Evolutionary conservation across 495 filamentous ascomycete species (phyloP).

Genomic region (Penicillium paxilli): DNA sequence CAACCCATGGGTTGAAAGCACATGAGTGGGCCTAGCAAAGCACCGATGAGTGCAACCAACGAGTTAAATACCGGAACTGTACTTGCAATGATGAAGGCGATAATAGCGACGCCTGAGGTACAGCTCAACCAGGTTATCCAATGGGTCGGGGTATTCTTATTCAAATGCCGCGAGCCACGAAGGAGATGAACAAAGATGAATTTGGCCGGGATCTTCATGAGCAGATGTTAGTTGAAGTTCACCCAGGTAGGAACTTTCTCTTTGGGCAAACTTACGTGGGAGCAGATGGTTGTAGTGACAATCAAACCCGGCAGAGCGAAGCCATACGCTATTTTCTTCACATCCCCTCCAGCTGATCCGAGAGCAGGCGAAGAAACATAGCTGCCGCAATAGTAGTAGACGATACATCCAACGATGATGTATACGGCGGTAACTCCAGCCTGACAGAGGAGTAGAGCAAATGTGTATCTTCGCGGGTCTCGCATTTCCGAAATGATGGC

Average conservation of each 20-base stretch:
- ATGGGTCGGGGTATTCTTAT: slow-evolving; percentile 56
- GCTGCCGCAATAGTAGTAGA: slow-evolving; percentile 68
- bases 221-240: slow-evolving; percentile 8
- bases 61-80: slow-evolving; percentile 69
- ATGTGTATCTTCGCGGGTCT: slow-evolving; percentile 57
- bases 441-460: slow-evolving; percentile 48
- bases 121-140: slow-evolving; percentile 61
- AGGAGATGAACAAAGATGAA: slow-evolving; percentile 64
- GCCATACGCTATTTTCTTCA: slow-evolving; percentile 71
- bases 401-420: slow-evolving; percentile 58
- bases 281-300: slow-evolving; percentile 23
- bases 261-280: slow-evolving; percentile 46
- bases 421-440: slow-evolving; percentile 59
- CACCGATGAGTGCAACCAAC: slow-evolving; percentile 59
- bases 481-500: slow-evolving; percentile 73
- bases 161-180: slow-evolving; percentile 51
- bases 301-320: slow-evolving; percentile 60
- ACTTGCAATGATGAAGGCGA: slow-evolving; percentile 69
- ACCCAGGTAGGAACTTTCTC: slow-evolving; percentile 28
- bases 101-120: slow-evolving; percentile 51
- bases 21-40: slow-evolving; percentile 54
- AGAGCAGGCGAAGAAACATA: slow-evolving; percentile 67
- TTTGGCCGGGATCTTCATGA: slow-evolving; percentile 43
- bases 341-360: slow-evolving; percentile 53
- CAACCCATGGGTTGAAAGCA: slow-evolving; percentile 46